Evolutionary conservation across 208 protist genomes (phyloP), one percentile per base, ranked within the genome.

Genomic region (Leishmania mexicana): DNA sequence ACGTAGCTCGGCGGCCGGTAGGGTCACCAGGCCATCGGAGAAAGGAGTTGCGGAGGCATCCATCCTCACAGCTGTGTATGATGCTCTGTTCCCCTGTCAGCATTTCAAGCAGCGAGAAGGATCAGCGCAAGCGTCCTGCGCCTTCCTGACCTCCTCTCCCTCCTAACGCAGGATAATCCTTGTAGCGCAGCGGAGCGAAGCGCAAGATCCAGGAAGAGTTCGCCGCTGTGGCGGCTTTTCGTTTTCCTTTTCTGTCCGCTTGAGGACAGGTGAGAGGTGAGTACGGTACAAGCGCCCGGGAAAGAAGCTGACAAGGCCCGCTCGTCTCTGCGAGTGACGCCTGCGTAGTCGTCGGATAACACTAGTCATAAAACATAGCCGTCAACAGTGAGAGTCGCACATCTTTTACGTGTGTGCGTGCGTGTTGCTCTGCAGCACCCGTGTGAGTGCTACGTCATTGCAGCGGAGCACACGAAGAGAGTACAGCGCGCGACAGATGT

Each of bases 1-100:
- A 31, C 79, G 79, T 38, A 82, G 57, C 45, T 75, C 71, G 19
- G 40, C 58, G 15, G 76, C 62, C 24, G 62, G 54, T n/a, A 70
- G 71, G 13, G 60, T 70, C 45, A 64, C 47, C 28, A 60, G 13
- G 2, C 7, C 38, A 35, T 60, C 72, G 11, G 13, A n/a, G 6
- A 17, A 19, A 31, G 0, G 3, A 21, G 51, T 2, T 42, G 45
- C 17, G 31, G 72, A 31, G 15, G 31, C 4, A 15, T 45, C 31
- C 72, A 76, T 76, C 51, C 28, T 53, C 45, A 38, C 45, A 51
- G 40, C 4, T 2, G 15, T 11, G 15, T 42, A 17, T 15, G 31
- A 6, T 35, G 15, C 1, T 15, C 13, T 45, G 19, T 35, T 42
- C 13, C 3, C 64, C 31, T 70, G 64, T 11, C 13, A 0, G 4